These are phyloP conservation scores for Auricularia cornea DNA, from an alignment of 768 basidiomycete genomes.

Conservation along the genomic window DNA sequence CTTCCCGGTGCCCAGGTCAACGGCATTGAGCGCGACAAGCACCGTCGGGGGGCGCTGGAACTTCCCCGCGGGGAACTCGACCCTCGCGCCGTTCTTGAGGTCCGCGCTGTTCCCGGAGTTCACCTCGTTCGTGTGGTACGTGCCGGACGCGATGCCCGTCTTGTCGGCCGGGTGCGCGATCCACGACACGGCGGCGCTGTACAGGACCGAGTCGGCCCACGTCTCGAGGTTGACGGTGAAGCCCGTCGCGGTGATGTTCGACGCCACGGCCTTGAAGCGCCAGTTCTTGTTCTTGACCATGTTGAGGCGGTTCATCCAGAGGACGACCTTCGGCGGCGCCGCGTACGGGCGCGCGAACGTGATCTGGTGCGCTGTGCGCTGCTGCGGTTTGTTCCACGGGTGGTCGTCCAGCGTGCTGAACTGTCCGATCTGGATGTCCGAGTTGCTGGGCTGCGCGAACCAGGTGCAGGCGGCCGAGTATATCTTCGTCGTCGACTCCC, in stretches of 20 bases:
- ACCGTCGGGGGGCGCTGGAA: slow-evolving; percentile 5
- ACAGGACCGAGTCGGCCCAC: slow-evolving; percentile 6
- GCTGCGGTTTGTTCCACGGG: slow-evolving; percentile 4
- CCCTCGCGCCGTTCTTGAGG: not conserved
- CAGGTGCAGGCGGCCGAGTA: slow-evolving; percentile 2
- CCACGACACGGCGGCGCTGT: slow-evolving; percentile 3
- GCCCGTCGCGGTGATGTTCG: slow-evolving; percentile 4
- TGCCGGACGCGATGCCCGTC: slow-evolving; percentile 4
- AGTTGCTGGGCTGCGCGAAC: not conserved
- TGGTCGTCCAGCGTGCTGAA: slow-evolving; percentile 7
- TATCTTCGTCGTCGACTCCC: slow-evolving; percentile 1
- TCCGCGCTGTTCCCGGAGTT: not conserved
- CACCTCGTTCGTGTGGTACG: slow-evolving; percentile 4
- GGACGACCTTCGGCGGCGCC: slow-evolving; percentile 7
- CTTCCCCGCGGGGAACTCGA: not conserved
- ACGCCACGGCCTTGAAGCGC: not conserved
- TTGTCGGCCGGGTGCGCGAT: slow-evolving; percentile 7
- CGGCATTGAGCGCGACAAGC: slow-evolving; percentile 4
- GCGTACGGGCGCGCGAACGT: slow-evolving; percentile 3
- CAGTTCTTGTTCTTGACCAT: not conserved
- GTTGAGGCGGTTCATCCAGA: slow-evolving; percentile 1
- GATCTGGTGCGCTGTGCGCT: slow-evolving; percentile 4
- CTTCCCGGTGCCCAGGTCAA: slow-evolving; percentile 1
- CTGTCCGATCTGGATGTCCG: slow-evolving; percentile 2
- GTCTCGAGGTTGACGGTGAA: slow-evolving; percentile 9